phyloP scores from a whole-genome alignment of 2,329 filamentous ascomycete genomes.

The Lasiodiplodia hormozganensis region DNA sequence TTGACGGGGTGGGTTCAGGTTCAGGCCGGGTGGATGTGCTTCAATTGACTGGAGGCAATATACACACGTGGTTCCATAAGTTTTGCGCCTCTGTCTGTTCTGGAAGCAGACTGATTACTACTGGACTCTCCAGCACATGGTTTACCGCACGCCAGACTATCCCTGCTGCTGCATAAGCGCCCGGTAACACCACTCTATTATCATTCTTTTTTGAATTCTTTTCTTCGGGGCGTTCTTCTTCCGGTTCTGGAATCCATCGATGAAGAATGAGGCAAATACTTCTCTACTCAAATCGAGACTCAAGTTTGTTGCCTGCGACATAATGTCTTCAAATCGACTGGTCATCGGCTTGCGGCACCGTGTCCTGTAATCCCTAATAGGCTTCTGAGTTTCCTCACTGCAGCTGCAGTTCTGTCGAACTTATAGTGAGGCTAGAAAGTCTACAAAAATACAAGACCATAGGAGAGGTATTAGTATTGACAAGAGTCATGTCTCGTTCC shows the following conservation, averaged over 20 bases:
- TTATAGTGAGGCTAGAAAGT: too few relatives aligned
- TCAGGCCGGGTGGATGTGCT: too few relatives aligned
- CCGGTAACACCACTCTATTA: background rate
- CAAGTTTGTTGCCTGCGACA: background rate
- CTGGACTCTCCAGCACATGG: too few relatives aligned
- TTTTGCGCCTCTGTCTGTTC: too few relatives aligned
- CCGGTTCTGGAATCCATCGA: background rate
- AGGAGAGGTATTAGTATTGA: too few relatives aligned
- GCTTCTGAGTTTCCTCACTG: background rate
- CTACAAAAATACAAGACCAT: too few relatives aligned
- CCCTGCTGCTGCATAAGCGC: background rate
- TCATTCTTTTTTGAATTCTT: background rate
- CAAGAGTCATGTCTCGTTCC: too few relatives aligned
- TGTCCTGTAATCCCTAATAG: background rate
- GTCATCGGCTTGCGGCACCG: background rate
- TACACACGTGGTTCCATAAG: too few relatives aligned
- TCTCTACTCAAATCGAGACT: background rate
- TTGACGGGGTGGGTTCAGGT: too few relatives aligned
- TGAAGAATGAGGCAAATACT: background rate
- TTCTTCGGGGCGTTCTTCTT: background rate
- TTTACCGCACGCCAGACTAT: background rate
- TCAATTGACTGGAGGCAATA: too few relatives aligned
- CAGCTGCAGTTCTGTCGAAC: too few relatives aligned
- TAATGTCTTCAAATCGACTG: background rate
- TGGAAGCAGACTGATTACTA: too few relatives aligned